phyloP scores from a whole-genome alignment of 257 asterid species.

The Ligustrum vulgare region DNA sequence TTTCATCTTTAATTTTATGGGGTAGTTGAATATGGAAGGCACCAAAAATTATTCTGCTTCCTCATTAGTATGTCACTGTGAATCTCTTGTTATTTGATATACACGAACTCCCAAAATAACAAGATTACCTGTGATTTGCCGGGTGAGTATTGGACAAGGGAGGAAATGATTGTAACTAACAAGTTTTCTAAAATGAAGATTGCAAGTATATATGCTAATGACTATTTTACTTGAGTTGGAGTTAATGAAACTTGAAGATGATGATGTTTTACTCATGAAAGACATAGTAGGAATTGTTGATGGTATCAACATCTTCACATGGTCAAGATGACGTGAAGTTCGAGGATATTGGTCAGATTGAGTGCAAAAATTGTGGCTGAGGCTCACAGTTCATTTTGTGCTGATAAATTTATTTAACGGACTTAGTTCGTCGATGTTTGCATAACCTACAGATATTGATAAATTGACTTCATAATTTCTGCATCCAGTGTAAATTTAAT shows the following conservation, averaged over 20 bases:
- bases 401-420: too few relatives aligned
- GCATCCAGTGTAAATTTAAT: neutral
- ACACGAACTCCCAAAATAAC: neutral
- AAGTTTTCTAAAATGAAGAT: neutral
- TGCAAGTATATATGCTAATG: neutral
- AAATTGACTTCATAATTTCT: neutral
- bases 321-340: neutral
- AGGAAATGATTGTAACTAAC: neutral
- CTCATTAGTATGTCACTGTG: slow-evolving; percentile 4
- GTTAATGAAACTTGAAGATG: neutral
- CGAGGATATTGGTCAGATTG: neutral
- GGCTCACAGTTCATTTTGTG: neutral
- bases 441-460: neutral
- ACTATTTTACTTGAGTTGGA: neutral
- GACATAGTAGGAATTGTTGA: neutral
- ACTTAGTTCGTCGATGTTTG: neutral
- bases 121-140: neutral
- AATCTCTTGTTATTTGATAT: neutral
- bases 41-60: neutral
- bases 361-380: slow-evolving; percentile 1
- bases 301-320: neutral
- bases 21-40: slow-evolving; percentile 6
- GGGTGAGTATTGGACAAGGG: slow-evolving; percentile 1
- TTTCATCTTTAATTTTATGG: slow-evolving; percentile 5
- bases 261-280: neutral